These are phyloP conservation scores for Stellera chamaejasme DNA, from an alignment of 345 rosid species.

Conservation along the genomic window DNA sequence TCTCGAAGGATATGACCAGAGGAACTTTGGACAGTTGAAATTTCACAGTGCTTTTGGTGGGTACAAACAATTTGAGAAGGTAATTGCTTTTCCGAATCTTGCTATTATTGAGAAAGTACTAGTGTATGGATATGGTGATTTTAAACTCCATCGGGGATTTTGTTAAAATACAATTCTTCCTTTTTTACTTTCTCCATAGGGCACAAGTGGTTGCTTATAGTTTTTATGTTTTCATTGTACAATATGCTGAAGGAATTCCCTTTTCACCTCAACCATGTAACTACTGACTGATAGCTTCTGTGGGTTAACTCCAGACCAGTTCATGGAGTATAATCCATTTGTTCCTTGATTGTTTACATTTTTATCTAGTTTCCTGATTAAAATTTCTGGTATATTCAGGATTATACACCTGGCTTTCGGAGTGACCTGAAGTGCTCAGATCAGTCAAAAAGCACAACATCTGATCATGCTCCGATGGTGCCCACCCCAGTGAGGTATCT, in stretches of 20 bases:
- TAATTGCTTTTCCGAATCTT: slow-evolving; percentile 13
- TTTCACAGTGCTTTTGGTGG: slow-evolving; percentile 27
- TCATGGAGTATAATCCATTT: too few relatives aligned
- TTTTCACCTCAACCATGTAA: too few relatives aligned
- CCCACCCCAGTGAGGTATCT: slow-evolving; percentile 54
- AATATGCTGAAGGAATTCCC: too few relatives aligned
- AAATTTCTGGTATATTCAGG: slow-evolving; percentile 21
- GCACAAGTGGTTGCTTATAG: too few relatives aligned
- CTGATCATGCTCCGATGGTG: slow-evolving; percentile 30
- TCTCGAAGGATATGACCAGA: slow-evolving; percentile 23
- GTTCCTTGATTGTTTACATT: not conserved
- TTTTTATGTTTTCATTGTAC: too few relatives aligned
- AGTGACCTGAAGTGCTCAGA: slow-evolving; percentile 31
- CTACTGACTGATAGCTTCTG: too few relatives aligned
- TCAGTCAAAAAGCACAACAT: slow-evolving; percentile 29
- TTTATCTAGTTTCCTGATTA: not conserved
- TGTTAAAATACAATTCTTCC: not conserved
- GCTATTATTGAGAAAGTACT: not conserved
- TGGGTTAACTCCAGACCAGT: too few relatives aligned
- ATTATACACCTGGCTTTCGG: slow-evolving; percentile 26
- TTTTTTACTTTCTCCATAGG: not conserved
- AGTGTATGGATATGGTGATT: too few relatives aligned
- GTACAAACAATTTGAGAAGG: slow-evolving; percentile 40
- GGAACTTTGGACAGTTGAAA: slow-evolving; percentile 28
- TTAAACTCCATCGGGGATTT: too few relatives aligned